Conservation (phyloP, 2,329 filamentous ascomycete genomes). For the Fusarium sp. region DNA sequence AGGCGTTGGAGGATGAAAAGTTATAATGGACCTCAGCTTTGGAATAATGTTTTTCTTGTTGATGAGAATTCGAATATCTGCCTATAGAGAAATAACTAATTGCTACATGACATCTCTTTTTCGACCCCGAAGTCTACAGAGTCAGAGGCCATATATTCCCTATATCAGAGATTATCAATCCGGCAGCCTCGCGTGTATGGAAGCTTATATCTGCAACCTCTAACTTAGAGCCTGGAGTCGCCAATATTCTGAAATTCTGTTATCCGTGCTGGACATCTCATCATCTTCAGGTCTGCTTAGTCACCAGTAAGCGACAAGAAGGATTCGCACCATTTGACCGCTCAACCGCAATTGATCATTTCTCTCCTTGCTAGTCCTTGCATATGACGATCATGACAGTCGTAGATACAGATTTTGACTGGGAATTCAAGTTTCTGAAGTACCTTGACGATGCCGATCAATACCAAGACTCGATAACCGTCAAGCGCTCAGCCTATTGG, state of each 20-base stretch:
- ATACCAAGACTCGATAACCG: background rate
- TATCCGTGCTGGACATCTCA: too few species aligned
- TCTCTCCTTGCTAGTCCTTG: background rate
- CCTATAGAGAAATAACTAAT: too few species aligned
- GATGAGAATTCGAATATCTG: too few species aligned
- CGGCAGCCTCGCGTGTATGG: too few species aligned
- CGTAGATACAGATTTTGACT: background rate
- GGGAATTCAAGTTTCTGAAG: constrained; percentile 19
- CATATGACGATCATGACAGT: background rate
- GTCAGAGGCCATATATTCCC: too few species aligned
- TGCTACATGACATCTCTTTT: too few species aligned
- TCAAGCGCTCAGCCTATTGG: constrained; percentile 52
- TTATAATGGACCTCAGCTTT: rapidly evolving
- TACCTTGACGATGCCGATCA: background rate
- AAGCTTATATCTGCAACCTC: too few species aligned
- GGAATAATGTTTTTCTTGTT: background rate
- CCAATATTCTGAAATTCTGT: too few species aligned
- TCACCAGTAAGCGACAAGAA: constrained; percentile 5
- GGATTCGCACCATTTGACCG: background rate
- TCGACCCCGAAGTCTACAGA: too few species aligned
- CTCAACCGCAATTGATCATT: background rate
- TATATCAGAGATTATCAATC: too few species aligned
- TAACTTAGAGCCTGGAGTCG: too few species aligned
- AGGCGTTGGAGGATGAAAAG: background rate
- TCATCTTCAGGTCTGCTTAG: background rate